Evolutionary conservation across 352 stramenopile genomes (phyloP), one percentile per base, ranked within the genome.

Genomic region (Pythium periplocum): DNA sequence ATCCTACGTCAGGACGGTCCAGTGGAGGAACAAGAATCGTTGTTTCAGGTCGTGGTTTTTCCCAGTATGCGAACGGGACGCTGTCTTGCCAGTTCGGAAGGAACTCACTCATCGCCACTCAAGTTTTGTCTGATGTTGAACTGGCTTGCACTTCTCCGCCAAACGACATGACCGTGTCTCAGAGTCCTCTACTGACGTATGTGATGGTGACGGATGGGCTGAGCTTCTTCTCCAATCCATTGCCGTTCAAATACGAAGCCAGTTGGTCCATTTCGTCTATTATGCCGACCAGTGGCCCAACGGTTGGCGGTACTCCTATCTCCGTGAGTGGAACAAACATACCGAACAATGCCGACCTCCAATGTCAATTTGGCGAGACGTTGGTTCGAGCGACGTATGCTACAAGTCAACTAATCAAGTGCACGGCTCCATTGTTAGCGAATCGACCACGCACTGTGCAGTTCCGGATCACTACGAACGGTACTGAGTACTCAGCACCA

Each of bases 41-140:
- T 26, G 53, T 87, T 33, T 31, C 10, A n/a, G 81, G 81, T 38
- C 51, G 46, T 4, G 73, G 76, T 0, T 91, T 91, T 38, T 45
- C 41, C 4, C 47, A 36, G 30, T 70, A 55, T 60, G 6, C 10
- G 0, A 55, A 62, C 11, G 55, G 63, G 44, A 51, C 4, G 3
- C 61, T 89, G 1, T 68, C 54, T 38, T 91, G 81, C 51, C 66
- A 72, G 51, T 86, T 91, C 57, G 81, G 81, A 9, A 51, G 55
- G 9, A 85, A 73, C 33, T 3, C 34, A 3, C 52, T 74, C 8
- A 62, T 77, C 7, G 2, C 34, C 39, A 73, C 68, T 6, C 51
- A 36, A 4, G 48, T 85, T 11, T 33, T 61, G 3, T 81, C 68
- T 2, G 76, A 86, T 49, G 71, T 57, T 6, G 34, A 70, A 34